phyloP scores from a whole-genome alignment of 2,329 filamentous ascomycete species.

The Colletotrichum tropicale region DNA sequence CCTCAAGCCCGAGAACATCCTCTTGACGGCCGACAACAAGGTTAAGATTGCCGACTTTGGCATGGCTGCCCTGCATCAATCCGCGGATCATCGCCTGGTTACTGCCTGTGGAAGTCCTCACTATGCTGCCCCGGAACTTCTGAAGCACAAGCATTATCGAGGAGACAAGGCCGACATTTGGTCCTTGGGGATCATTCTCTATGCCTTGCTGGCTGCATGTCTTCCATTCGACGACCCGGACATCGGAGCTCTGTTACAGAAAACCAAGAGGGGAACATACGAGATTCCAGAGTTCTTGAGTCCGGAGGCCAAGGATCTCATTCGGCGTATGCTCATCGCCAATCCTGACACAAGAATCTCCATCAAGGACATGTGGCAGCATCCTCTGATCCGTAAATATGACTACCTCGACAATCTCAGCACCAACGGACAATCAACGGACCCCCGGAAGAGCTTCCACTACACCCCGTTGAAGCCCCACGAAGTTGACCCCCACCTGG shows the following conservation, averaged over 20 bases:
- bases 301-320: constrained; percentile 75
- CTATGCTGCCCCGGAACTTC: constrained; percentile 93
- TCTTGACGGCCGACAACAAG: constrained; percentile 75
- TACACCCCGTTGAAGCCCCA: constrained; percentile 62
- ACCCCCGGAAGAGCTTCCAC: constrained; percentile 65
- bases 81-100: constrained; percentile 75
- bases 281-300: constrained; percentile 68
- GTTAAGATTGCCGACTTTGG: constrained; percentile 98
- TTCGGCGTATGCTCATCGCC: constrained; percentile 78
- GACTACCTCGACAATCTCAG: constrained; percentile 74
- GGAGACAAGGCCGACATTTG: constrained; percentile 91
- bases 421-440: constrained; percentile 56
- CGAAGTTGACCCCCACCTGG: constrained; percentile 80
- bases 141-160: constrained; percentile 77
- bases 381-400: constrained; percentile 86
- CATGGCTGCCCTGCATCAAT: constrained; percentile 91
- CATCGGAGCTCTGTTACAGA: constrained; percentile 64
- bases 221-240: constrained; percentile 81
- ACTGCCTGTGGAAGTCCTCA: constrained; percentile 97
- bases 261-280: constrained; percentile 65
- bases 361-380: constrained; percentile 82
- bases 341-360: constrained; percentile 81
- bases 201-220: constrained; percentile 81
- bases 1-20: constrained; percentile 95
- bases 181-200: constrained; percentile 92